phyloP scores from a whole-genome alignment of 78 protist species.

The Bigelowiella natans region DNA sequence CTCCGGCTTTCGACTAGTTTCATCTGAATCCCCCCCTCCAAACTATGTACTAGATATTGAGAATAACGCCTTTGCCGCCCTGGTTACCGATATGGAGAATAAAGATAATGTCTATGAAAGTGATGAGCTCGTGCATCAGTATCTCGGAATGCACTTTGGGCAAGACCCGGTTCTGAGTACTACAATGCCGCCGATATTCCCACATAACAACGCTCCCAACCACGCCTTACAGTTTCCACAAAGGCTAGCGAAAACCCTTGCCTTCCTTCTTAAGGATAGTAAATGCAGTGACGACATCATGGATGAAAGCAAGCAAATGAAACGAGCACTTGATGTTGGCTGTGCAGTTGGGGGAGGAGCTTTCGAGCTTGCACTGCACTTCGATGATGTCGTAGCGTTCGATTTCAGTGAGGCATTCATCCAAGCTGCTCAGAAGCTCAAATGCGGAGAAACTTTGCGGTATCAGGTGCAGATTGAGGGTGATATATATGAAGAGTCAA shows the following conservation, averaged over 20 bases:
- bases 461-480: not conserved
- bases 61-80: too few relatives aligned
- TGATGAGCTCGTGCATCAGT: too few relatives aligned
- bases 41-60: too few relatives aligned
- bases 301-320: too few relatives aligned
- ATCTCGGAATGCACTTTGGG: too few relatives aligned
- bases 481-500: not conserved
- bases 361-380: slow-evolving; percentile 38
- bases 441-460: not conserved
- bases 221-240: slow-evolving; percentile 33
- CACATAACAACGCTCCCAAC: not conserved
- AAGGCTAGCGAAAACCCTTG: not conserved
- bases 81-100: too few relatives aligned
- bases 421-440: not conserved
- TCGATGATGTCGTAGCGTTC: slow-evolving; percentile 34
- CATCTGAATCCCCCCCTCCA: not conserved
- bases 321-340: slow-evolving; percentile 51
- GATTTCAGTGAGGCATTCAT: slow-evolving; percentile 29
- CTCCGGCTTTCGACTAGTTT: slow-evolving; percentile 19
- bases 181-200: not conserved
- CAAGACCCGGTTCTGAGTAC: too few relatives aligned
- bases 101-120: too few relatives aligned
- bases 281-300: not conserved
- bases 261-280: not conserved
- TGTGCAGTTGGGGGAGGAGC: slow-evolving; percentile 48